Base-by-base conservation (phyloP, 768 basidiomycete genomes). In the Suillus decipiens region DNA sequence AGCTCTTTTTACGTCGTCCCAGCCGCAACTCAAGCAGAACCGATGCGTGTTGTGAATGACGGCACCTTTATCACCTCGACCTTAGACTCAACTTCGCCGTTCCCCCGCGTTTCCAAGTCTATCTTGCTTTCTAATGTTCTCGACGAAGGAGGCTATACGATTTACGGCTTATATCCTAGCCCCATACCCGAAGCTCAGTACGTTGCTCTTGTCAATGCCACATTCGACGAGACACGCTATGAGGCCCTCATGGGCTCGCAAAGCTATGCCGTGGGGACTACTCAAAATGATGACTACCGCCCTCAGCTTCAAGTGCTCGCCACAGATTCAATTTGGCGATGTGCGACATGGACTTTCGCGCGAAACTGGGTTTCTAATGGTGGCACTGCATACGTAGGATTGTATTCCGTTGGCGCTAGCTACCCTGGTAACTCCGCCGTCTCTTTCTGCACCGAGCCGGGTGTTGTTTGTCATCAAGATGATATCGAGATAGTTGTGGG, bases 401-500 rank as follows among this genome's bases (percentile, higher is more conserved):
- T 86, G 64, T 92, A 84, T 71, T 75, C 78, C 53, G 75, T 87
- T 43, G 91, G 91, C 31, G 83, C 88, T 24, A 84, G 87, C n/a
- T 90, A 92, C 73, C 86, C 89, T 12, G 82, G 81, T 47, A 93
- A 92, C 75, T 78, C 79, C 45, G 78, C 62, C 1, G 76, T 85
- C 53, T 68, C 84, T 0, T 86, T 81, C 71, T 93, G 91, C 75
- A 80, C 79, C 6, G 72, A 81, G 66, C 41, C 78, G 36, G 87
- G 86, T 41, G 73, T 77, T 37, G 87, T 92, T 43, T 93, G 91
- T 75, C 91, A 92, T 72, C 83, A 92, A 72, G 92, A 93, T 71
- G 92, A 94, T 69, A 93, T 93, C 63, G 77, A 88, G 77, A 87
- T 90, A 71, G 83, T 93, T 64, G 89, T 89, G 76, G 63, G 87